Base-by-base conservation (phyloP, 805 yeast species). In the Saccharomycopsis sp. region DNA sequence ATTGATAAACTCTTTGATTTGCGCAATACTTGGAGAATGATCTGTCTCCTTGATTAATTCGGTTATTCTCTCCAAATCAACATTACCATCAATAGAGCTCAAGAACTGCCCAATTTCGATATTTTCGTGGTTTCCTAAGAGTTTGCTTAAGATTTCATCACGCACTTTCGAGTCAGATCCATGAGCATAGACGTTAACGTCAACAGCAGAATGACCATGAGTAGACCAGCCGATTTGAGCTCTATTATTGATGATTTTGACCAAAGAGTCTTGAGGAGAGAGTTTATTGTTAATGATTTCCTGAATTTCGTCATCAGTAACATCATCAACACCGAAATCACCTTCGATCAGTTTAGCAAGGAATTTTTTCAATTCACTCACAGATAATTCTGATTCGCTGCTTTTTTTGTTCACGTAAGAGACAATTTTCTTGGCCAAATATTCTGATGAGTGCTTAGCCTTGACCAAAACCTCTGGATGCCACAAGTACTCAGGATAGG, bases 171-270 rank as follows among this genome's bases (percentile, higher is more conserved):
- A 74, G 24, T 78, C 81, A 65, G 86, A 86, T 35, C 91, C 79
- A 69, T 85, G 80, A 0, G 87, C 97, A 69, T 92, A 92, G 54
- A 93, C 87, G 67, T 93, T 92, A 42, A 92, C 97, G 71, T 92
- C 98, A 15, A 92, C 97, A 0, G 97, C 97, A 20, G 96, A 85
- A 71, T 92, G 98, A 34, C 97, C 98, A 67, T 90, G 96, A 0
- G 97, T 92, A 8, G 96, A 79, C 97, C 97, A 92, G n/a, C 97
- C 97, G 17, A 90, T 82, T 70, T 87, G 87, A 0, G 97, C 90
- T 63, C 96, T 81, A n/a, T 73, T 67, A 0, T 96, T 87, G 9
- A 90, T 80, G 80, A 92, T 80, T 57, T 84, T 78, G 67, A 88
- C 86, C 58, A 90, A 70, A 47, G 77, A 72, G 61, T 83, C 83